A percentile compares a stretch with the other conserved stretches of the same genome.
Conservation (phyloP, 352 stramenopile genomes). For the Pythium oligandrum region DNA sequence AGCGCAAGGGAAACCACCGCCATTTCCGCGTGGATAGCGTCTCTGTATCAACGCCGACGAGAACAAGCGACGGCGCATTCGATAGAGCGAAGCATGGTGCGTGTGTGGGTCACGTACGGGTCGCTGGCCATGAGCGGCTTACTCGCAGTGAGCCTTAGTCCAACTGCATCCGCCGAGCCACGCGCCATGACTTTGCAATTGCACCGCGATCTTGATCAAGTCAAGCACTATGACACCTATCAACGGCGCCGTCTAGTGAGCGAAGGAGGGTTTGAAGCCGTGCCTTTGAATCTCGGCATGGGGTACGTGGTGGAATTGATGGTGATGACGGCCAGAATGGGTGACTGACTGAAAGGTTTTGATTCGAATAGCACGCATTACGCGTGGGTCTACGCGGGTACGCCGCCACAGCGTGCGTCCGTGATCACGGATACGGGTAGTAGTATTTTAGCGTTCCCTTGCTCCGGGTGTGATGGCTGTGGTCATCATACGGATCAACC, state of each 20-base stretch:
- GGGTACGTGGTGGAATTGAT: conserved; percentile 25
- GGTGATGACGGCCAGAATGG: neutral
- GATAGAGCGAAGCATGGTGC: neutral
- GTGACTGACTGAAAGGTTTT: neutral
- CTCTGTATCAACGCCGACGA: too few species aligned
- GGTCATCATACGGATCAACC: conserved; percentile 70
- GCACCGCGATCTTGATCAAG: conserved; percentile 8
- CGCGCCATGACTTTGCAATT: conserved; percentile 13
- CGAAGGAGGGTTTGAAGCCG: conserved; percentile 41
- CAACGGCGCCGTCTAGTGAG: conserved; percentile 30
- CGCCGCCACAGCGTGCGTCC: conserved; percentile 70
- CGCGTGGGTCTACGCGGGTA: conserved; percentile 78
- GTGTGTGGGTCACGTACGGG: neutral
- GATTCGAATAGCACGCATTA: conserved; percentile 64
- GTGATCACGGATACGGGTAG: conserved; percentile 84
- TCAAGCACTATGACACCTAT: conserved; percentile 34
- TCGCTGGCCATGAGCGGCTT: too few species aligned
- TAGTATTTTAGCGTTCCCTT: conserved; percentile 75
- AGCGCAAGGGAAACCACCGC: too few species aligned
- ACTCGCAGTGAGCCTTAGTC: too few species aligned
- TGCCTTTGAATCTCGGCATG: conserved; percentile 64
- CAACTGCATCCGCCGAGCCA: neutral
- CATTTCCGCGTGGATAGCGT: too few species aligned
- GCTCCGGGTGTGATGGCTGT: conserved; percentile 62
- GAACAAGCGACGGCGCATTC: too few species aligned